These are phyloP conservation scores for Paramecium sexaurelia DNA, from an alignment of 73 alveolate species.

Conservation along the genomic window DNA sequence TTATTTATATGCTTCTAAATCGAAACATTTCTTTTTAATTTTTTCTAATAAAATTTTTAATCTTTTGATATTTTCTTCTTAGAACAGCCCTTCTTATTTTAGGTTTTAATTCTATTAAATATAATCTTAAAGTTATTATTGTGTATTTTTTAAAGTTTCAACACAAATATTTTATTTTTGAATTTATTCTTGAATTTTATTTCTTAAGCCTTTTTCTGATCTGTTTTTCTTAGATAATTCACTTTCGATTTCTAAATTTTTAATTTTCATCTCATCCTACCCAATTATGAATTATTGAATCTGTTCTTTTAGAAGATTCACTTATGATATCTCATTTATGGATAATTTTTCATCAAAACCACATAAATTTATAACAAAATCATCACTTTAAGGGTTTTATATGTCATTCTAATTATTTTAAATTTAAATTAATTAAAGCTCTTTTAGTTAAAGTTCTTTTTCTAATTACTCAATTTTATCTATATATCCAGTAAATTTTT, in stretches of 20 bases:
- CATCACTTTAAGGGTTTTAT: not conserved
- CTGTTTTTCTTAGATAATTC: not conserved
- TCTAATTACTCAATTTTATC: not conserved
- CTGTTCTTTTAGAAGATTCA: not conserved
- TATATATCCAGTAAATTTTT: not conserved
- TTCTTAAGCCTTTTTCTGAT: not conserved
- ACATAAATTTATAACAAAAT: not conserved
- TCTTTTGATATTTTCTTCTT: not conserved
- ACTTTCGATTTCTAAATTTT: not conserved
- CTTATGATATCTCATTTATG: not conserved
- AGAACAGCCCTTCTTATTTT: not conserved
- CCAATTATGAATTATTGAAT: not conserved
- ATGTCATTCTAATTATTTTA: not conserved
- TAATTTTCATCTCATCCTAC: not conserved
- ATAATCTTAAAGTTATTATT: not conserved
- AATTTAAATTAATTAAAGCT: not conserved
- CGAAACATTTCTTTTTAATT: not conserved
- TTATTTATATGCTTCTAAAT: not conserved
- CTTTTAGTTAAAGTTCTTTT: not conserved
- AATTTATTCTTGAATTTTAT: not conserved
- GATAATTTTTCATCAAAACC: not conserved
- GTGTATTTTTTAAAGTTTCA: not conserved
- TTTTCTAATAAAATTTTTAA: not conserved
- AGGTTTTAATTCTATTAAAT: not conserved
- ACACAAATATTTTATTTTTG: not conserved